These are phyloP conservation scores for Casuarina glauca DNA, from an alignment of 306 rosid genomes.

Conservation along the genomic window DNA sequence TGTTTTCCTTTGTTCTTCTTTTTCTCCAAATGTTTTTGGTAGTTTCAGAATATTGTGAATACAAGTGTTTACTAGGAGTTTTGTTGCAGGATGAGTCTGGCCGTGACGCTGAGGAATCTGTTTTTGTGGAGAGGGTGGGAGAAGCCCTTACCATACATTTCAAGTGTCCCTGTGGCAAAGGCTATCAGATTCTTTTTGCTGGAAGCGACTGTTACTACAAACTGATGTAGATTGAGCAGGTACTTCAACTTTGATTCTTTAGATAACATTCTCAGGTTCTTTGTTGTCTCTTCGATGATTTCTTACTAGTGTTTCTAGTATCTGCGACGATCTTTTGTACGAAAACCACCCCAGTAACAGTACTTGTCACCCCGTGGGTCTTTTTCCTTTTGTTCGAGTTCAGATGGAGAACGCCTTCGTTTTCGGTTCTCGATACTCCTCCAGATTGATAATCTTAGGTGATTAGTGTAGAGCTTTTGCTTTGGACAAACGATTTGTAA, in stretches of 20 bases:
- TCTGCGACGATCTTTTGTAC: background rate
- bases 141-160: constrained; percentile 42
- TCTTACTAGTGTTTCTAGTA: too few relatives aligned
- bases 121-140: constrained; percentile 52
- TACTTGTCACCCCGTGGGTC: background rate
- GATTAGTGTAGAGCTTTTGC: too few relatives aligned
- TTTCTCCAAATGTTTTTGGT: background rate
- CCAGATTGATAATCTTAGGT: too few relatives aligned
- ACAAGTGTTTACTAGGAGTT: background rate
- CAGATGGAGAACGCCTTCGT: background rate
- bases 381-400: background rate
- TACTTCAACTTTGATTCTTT: background rate
- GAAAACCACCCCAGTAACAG: background rate
- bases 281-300: background rate
- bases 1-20: background rate
- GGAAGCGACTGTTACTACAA: constrained; percentile 60
- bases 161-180: constrained; percentile 61
- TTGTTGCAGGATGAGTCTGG: constrained; percentile 36
- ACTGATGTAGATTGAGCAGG: constrained; percentile 29
- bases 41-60: background rate
- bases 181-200: constrained; percentile 49
- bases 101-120: constrained; percentile 40
- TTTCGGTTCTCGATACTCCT: background rate
- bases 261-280: too few relatives aligned
- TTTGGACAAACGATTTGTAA: too few relatives aligned